These are phyloP conservation scores for Arabidopsis thaliana DNA, from an alignment of 345 rosid genomes.

Conservation along the genomic window TAIR10.1 NC_003076.8:24074501-24075000, in stretches of 20 bases:
- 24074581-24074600: constrained; percentile 73
- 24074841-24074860: constrained; percentile 87
- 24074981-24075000: constrained; percentile 83
- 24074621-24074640: constrained; percentile 73
- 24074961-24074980: constrained; percentile 93
- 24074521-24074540: constrained; percentile 7
- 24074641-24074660: constrained; percentile 81
- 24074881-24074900: constrained; percentile 89
- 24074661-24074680: constrained; percentile 72
- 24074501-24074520: background rate
- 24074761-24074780: constrained; percentile 12
- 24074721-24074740: background rate
- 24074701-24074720: background rate
- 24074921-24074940: constrained; percentile 73
- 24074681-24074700: constrained; percentile 14
- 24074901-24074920: constrained; percentile 75
- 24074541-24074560: constrained; percentile 85
- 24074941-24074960: constrained; percentile 87
- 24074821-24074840: constrained; percentile 91
- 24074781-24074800: constrained; percentile 53
- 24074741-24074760: background rate
- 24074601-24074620: constrained; percentile 79
- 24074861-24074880: constrained; percentile 82
- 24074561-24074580: constrained; percentile 72
- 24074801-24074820: constrained; percentile 77